Conservation (phyloP, 306 rosid species). For the Sicyos baderoa region DNA sequence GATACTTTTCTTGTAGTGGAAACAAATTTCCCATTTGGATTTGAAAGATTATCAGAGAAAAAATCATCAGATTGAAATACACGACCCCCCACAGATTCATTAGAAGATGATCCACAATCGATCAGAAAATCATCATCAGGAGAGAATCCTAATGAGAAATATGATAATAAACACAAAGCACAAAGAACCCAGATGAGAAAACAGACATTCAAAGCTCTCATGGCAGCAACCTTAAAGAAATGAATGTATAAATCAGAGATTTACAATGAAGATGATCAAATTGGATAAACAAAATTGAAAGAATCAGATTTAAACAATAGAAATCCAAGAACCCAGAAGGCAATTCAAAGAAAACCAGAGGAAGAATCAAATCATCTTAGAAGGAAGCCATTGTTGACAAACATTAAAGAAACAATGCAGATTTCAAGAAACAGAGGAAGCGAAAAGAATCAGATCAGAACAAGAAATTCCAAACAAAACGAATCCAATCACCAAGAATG, state of each 20-base stretch:
- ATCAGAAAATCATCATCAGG: slow-evolving; percentile 34
- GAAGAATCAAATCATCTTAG: background rate
- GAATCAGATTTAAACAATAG: background rate
- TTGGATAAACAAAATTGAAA: background rate
- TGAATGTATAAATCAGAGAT: background rate
- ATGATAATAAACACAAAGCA: slow-evolving; percentile 23
- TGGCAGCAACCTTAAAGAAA: slow-evolving; percentile 10
- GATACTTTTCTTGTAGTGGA: slow-evolving; percentile 29
- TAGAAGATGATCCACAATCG: slow-evolving; percentile 53
- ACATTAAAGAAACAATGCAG: background rate
- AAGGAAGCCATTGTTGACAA: background rate
- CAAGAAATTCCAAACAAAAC: background rate
- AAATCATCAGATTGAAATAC: slow-evolving; percentile 38
- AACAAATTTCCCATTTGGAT: slow-evolving; percentile 22
- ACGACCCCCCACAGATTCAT: slow-evolving; percentile 34
- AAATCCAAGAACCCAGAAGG: background rate
- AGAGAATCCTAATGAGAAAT: slow-evolving; percentile 31
- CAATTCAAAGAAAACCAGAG: background rate
- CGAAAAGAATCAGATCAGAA: background rate
- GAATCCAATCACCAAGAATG: background rate
- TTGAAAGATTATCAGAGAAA: slow-evolving; percentile 32
- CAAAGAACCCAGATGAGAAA: slow-evolving; percentile 29
- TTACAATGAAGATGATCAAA: background rate
- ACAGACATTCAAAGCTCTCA: slow-evolving; percentile 21
- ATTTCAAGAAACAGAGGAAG: background rate